Base-by-base conservation (phyloP, 1,139 yeast genomes). In the Sugiyamaella xylanicola region DNA sequence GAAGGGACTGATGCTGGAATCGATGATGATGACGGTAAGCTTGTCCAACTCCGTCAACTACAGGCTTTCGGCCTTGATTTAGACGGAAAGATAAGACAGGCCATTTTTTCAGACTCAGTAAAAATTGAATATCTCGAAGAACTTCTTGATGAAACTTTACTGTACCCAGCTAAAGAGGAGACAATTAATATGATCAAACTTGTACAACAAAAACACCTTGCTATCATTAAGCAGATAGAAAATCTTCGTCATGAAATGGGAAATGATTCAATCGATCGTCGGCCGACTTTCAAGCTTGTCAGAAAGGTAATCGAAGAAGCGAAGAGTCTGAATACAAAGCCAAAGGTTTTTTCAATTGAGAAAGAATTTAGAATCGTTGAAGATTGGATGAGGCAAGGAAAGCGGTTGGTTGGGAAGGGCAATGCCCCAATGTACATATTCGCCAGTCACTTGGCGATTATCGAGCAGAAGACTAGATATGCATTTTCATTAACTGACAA, bases 301-400 rank as follows among this genome's bases (percentile, higher is more conserved):
- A 65, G 63, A 42, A 62, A 60, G 4, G 41, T 67, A 4, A 46
- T 68, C 25, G 74, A 70, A 1, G 65, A 60, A 36, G 63, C 67
- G 0, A 57, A 60, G 37, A 60, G 57, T 25, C 57, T 63, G 15
- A 53, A 57, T 20, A 56, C 61, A 11, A 55, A 56, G 47, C 64
- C 66, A 15, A 52, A 59, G 17, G 52, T 61, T 3, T 50, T 43
- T 7, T 44, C 47, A n/a, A 40, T 66, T 25, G 68, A 66, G 32
- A 57, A 57, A 35, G 57, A 60, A 25, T 41, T 65, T 5, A 53
- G 59, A 8, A 36, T 48, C 1, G 67, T 64, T 9, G 66, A 65
- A 39, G 68, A 68, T 1, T 84, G 87, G 86, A 65, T 78, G 67
- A 70, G 75, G 27, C 63, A 64, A 8, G 72, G 83, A 22, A 72